phyloP scores from a whole-genome alignment of 2,329 filamentous ascomycete species.

The Claviceps africana region DNA sequence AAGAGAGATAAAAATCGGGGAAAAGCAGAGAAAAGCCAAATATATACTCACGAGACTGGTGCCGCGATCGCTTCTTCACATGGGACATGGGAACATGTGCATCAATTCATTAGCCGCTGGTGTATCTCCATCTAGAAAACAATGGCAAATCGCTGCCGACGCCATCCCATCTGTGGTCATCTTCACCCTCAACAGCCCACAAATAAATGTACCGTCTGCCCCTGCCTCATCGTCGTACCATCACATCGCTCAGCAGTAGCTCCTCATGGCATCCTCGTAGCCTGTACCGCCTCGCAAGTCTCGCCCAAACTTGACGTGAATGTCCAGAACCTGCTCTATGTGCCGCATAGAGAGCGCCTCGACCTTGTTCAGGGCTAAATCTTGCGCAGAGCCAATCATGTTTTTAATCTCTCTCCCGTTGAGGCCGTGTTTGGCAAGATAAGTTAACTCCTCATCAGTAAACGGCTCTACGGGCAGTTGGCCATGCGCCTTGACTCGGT shows the following conservation, averaged over 20 bases:
- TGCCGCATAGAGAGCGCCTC: conserved; percentile 63
- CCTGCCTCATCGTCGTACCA: background rate
- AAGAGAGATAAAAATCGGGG: no score
- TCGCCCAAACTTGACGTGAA: conserved; percentile 67
- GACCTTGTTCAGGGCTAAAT: conserved; percentile 62
- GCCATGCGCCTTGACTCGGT: conserved; percentile 53
- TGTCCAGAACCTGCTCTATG: conserved; percentile 69
- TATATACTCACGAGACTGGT: no score
- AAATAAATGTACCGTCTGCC: no score
- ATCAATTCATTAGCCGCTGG: no score
- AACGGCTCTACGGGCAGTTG: conserved; percentile 47
- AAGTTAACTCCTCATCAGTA: conserved; percentile 51
- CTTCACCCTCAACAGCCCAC: no score
- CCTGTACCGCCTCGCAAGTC: conserved; percentile 71
- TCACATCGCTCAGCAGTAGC: conserved; percentile 42
- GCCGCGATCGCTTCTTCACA: no score
- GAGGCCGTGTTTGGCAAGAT: conserved; percentile 50
- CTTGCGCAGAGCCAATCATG: conserved; percentile 68
- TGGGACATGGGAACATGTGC: no score
- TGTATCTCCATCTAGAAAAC: no score
- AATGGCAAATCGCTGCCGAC: no score
- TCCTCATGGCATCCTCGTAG: conserved; percentile 72
- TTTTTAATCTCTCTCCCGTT: conserved; percentile 71
- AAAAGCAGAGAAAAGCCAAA: no score
- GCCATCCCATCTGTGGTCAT: no score